Evolutionary conservation across 306 rosid genomes (phyloP), one percentile per base, ranked within the genome.

Genomic region (Medicago ruthenica): DNA sequence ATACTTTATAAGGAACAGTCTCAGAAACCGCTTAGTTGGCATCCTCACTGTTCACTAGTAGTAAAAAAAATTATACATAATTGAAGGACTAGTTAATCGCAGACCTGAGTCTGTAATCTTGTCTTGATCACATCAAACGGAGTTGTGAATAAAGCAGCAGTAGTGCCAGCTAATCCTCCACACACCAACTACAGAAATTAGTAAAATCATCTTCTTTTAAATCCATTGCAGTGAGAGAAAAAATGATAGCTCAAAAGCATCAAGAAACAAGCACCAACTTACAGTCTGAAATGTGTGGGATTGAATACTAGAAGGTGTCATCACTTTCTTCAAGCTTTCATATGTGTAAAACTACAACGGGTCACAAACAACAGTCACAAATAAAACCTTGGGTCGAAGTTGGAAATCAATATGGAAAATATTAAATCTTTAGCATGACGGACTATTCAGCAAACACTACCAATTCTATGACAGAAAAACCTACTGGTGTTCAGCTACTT

Each of bases 91-190:
- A 39, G 27, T 27, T 63, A 9, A 76, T 66, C 47, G 57, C 87
- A 74, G 67, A 92, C 98, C 98, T 92, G 96, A 5, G 97, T 95
- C 81, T 92, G 98, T 62, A 95, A 84, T 88, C 98, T 88, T 9
- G 96, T 94, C 86, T 94, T 94, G 83, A 94, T 90, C 82, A 94
- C 97, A 84, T 94, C 98, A 77, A 94, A 91, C 59, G 98, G 98
- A 76, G 98, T 95, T 31, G 98, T 92, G 83, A 90, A 89, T 65
- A 95, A 80, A 39, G 97, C 97, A 73, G 98, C 98, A 76, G 96
- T 92, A 21, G 97, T 87, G 78, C 97, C 98, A 73, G 98, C 97
- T 76, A 95, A 73, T 76, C 98, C 98, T 85, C 97, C 98, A 83
- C 96, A 95, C 60, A 88, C 89, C 77, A 95, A 85, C 97, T 95